Conservation (phyloP, 1,284 basidiomycete genomes). For the Naganishia cerealis region DNA sequence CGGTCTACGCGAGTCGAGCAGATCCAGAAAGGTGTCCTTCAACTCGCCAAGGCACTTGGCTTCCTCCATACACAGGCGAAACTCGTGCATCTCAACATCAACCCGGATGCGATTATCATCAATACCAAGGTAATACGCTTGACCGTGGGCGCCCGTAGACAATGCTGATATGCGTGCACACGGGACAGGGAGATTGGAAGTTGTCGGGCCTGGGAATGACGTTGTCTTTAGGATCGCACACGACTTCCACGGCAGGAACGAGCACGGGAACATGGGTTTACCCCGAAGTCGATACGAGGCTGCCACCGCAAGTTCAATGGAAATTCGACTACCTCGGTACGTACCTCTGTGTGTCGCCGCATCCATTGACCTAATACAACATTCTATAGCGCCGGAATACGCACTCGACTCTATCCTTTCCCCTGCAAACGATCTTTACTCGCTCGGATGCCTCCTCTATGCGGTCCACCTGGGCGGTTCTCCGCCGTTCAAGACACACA, state of each 20-base stretch:
- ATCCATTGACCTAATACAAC: constrained; percentile 17
- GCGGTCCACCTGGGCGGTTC: constrained; percentile 83
- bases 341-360: constrained; percentile 35
- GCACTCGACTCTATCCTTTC: constrained; percentile 82
- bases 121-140: constrained; percentile 67
- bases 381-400: constrained; percentile 80
- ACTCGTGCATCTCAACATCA: constrained; percentile 87
- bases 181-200: constrained; percentile 90
- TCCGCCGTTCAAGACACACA: constrained; percentile 84
- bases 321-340: constrained; percentile 92
- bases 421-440: constrained; percentile 90
- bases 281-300: constrained; percentile 77
- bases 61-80: constrained; percentile 91
- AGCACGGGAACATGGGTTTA: constrained; percentile 70
- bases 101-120: constrained; percentile 77
- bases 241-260: constrained; percentile 47
- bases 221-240: constrained; percentile 72
- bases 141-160: neutral
- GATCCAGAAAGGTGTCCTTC: constrained; percentile 95
- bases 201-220: constrained; percentile 85
- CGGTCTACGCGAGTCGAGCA: constrained; percentile 53
- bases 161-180: neutral
- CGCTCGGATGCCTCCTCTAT: constrained; percentile 78
- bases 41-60: constrained; percentile 85
- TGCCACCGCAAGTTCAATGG: constrained; percentile 80